Conservation (phyloP, 345 rosid species). For the Syzygium grande region DNA sequence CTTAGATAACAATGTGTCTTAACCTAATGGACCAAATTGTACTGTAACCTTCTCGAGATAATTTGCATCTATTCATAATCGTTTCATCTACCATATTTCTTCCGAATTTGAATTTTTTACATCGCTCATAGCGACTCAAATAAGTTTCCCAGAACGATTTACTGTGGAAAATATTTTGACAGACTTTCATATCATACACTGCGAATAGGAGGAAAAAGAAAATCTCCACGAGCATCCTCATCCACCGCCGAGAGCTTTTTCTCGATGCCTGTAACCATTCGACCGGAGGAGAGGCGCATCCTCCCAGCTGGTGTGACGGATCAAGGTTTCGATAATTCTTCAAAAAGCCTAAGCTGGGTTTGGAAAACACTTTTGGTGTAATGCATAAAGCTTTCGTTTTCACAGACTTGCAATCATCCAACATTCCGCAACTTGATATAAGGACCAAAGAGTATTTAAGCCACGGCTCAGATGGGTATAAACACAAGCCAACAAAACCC, state of each 20-base stretch:
- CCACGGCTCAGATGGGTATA: constrained; percentile 7
- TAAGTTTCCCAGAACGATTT: background rate
- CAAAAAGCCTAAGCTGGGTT: background rate
- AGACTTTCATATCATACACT: background rate
- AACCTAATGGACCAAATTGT: background rate
- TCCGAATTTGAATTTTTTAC: background rate
- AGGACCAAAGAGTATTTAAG: constrained; percentile 6
- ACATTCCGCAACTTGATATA: background rate
- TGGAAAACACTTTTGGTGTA: background rate
- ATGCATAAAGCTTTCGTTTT: background rate
- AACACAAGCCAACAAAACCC: constrained; percentile 3
- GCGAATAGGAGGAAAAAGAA: background rate
- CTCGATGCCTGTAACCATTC: background rate
- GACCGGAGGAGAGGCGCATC: background rate
- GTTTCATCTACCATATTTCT: background rate
- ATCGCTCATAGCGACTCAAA: background rate
- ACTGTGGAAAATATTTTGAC: background rate
- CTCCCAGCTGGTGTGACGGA: background rate
- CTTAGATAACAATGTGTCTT: background rate
- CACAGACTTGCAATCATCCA: background rate
- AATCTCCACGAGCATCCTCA: background rate
- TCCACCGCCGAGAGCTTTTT: background rate
- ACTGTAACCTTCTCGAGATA: background rate
- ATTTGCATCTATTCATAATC: background rate
- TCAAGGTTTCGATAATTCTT: background rate